Base-by-base conservation (phyloP, 306 rosid genomes). In the Cucumis hystrix region DNA sequence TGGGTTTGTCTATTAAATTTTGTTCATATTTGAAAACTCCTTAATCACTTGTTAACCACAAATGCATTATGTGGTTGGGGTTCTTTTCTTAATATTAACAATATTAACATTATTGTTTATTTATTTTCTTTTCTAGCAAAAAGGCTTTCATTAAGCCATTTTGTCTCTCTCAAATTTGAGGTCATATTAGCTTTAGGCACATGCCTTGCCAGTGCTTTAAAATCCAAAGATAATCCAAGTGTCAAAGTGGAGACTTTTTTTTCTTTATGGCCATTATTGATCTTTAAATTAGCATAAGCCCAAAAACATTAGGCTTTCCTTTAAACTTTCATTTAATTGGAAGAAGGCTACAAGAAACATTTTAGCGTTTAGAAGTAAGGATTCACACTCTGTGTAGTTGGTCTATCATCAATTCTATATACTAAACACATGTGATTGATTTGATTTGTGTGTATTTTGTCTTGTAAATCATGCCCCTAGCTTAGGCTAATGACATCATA, bases 31-130 rank as follows among this genome's bases (percentile, higher is more conserved):
- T 54, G 71, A 78, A 79, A 58, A 74, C 77, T 77, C 82, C 74
- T 81, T 68, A 73, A 69, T 77, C 55, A 15, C 56, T 52, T 77
- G 45, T 68, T 83, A 78, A 40, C 90, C 90, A 89, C 87, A 81
- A 75, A 72, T 47, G 16, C 20, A 12, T 68, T 64, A 57, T 81
- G 82, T 86, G 86, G 84, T 77, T 75, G 62, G 83, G 49, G 77
- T 8, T 39, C 20, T 56, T 16, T 16, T 54, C 43, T 55, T 51
- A 45, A 5, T 45, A 45, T 45, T 45, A 23, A 23, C 25, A 45
- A 45, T 45, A 9, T 47, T 47, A 45, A 8, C 47, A 43, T 43
- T 4, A 0, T 2, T 13, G 0, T 49, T 51, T 51, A 3, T 49
- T 51, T 47, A 1, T 49, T 14, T 51, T 51, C 64, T 25, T 40